Conservation (phyloP, 441 rosid species). For the Croton laevigatus region DNA sequence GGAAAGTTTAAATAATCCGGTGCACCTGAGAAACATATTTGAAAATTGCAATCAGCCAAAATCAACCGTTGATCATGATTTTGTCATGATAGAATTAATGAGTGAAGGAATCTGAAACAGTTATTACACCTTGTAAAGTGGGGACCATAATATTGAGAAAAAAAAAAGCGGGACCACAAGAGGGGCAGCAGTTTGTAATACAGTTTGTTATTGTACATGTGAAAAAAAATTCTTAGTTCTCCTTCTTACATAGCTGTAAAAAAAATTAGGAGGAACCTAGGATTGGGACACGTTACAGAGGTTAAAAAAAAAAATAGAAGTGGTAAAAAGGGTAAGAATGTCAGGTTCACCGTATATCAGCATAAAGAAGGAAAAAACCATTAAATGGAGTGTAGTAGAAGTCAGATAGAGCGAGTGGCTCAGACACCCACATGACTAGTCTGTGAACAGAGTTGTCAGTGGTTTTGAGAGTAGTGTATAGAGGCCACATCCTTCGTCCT, state of each 20-base stretch:
- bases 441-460: conserved; percentile 20
- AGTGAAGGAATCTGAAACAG: conserved; percentile 1
- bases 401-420: conserved; percentile 3
- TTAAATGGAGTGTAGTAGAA: neutral
- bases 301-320: conserved; percentile 5
- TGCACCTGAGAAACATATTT: neutral
- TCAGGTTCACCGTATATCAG: conserved; percentile 10
- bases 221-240: too few species aligned
- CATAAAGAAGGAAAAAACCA: conserved; percentile 7
- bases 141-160: too few species aligned
- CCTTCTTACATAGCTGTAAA: too few species aligned
- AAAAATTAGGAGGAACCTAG: neutral
- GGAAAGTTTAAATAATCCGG: neutral
- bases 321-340: neutral
- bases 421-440: conserved; percentile 23
- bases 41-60: neutral
- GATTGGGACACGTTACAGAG: neutral
- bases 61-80: conserved; percentile 12
- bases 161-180: conserved; percentile 9
- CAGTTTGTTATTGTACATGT: neutral
- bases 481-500: neutral
- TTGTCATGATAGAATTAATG: neutral
- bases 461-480: conserved; percentile 19
- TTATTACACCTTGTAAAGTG: neutral
- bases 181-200: neutral